Base-by-base conservation (phyloP, 495 filamentous ascomycete genomes). In the Choiromyces venosus region DNA sequence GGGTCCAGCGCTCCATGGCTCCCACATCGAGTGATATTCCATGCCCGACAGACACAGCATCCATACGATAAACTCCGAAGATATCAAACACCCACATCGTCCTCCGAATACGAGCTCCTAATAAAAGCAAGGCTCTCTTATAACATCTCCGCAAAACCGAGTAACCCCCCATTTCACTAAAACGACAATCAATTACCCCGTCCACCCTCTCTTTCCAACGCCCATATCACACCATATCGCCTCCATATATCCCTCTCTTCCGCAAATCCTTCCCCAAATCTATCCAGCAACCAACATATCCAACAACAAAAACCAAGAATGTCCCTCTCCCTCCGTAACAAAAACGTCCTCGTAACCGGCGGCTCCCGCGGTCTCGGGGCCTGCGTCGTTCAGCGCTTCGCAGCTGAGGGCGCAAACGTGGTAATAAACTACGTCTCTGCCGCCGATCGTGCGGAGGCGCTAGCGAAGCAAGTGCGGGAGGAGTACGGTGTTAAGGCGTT, bases 331-430 rank as follows among this genome's bases (percentile, higher is more conserved):
- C 84, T 92, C 37, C 85, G 85, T 72, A 85, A 84, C 61, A 85
- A 88, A 65, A 91, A 89, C 77, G 87, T 91, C 39, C 85, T 92
- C 29, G 83, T 93, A 67, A 91, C 88, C 0, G 90, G 88, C 29
- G 90, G 89, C 65, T 91, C 89, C n/a, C 84, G 88, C 86, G 90
- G 91, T 18, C 85, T 92, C 5, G 91, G 91, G 33, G 90, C 88
- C 65, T 70, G 88, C 12, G 84, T 91, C 4, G 86, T 84, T 39
- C 82, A 86, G 46, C 90, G 89, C 46, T 92, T 92, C 79, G 91
- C 90, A 8, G 82, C 84, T 10, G 86, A 91, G 75, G 89, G 89
- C 38, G 87, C 83, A 75, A 91, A 91, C 78, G 81, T 93, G 66
- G 89, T 88, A 21, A 88, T 93, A 80, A 92, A 92, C 80, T 93